phyloP scores from a whole-genome alignment of 2,329 filamentous ascomycete genomes.

The Aureobasidium sp. region DNA sequence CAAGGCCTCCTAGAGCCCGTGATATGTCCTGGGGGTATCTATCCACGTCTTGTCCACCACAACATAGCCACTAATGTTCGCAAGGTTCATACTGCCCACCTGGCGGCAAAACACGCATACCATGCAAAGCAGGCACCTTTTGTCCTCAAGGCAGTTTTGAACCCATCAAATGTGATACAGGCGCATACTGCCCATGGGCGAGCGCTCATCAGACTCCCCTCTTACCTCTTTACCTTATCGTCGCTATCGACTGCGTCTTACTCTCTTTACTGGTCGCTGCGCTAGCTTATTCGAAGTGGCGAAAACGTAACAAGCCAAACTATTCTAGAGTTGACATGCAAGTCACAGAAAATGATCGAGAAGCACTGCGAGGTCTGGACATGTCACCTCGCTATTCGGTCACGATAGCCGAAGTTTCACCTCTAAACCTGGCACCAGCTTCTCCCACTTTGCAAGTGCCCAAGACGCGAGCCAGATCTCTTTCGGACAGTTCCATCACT shows the following conservation, averaged over 20 bases:
- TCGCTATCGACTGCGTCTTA: constrained; percentile 40
- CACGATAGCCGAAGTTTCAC: constrained; percentile 25
- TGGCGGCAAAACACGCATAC: constrained; percentile 34
- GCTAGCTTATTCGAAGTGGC: constrained; percentile 32
- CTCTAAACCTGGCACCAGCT: constrained; percentile 14
- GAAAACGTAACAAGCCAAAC: constrained; percentile 26
- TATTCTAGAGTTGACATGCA: constrained; percentile 20
- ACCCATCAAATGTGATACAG: constrained; percentile 42
- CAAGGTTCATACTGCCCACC: constrained; percentile 40
- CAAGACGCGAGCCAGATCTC: background rate
- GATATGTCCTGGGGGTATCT: constrained; percentile 35
- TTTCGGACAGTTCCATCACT: constrained; percentile 19
- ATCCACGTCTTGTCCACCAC: background rate
- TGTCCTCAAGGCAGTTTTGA: constrained; percentile 45
- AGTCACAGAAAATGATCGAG: constrained; percentile 24
- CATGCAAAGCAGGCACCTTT: constrained; percentile 44
- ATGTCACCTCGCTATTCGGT: constrained; percentile 16
- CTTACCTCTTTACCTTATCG: constrained; percentile 39
- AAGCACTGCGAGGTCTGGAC: constrained; percentile 23
- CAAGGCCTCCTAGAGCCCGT: constrained; percentile 43
- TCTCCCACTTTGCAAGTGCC: background rate
- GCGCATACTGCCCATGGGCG: constrained; percentile 42
- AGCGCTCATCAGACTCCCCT: constrained; percentile 38
- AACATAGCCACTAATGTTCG: background rate
- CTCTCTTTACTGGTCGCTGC: constrained; percentile 31